Base-by-base conservation (phyloP, 2,329 filamentous ascomycete genomes). In the Fusarium denticulatum region DNA sequence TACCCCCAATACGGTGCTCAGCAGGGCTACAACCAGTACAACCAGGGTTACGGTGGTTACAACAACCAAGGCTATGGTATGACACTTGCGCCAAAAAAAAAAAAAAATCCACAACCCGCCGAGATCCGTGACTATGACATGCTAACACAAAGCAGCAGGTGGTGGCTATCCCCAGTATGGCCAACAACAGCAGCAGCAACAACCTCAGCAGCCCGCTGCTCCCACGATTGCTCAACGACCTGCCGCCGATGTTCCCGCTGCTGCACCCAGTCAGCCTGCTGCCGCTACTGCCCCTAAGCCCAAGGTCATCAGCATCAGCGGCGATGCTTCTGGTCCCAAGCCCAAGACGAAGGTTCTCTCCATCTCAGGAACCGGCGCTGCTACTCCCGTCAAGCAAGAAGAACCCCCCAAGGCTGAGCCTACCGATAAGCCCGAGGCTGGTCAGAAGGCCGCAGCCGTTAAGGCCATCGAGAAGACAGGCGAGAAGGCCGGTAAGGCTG, bases 401-500 rank as follows among this genome's bases (percentile, higher is more conserved):
- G 79, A 82, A 55, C 87, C 90, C 61, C 71, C 82, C 52, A 88
- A 88, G 80, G 80, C 85, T 58, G 86, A 86, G 37, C 83, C 84
- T 80, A 81, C 82, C 13, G 80, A 85, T 56, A 86, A 86, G 49
- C 84, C 91, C 6, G 92, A 93, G 73, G 92, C 92, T 34, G 93
- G 94, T 36, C 88, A 95, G 69, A 98, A 98, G 85, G 91, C 93
- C n/a, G 87, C 92, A 5, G 96, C 95, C 9, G 86, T 90, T 57
- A 98, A 98, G 84, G 95, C 96, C 15, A 94, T 98, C 72, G 94
- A 97, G 80, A 97, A 97, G 88, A 92, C 93, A 0, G 94, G 95
- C 61, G 92, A 95, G 81, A 87, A 83, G 74, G 73, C 89, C 60
- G 81, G 81, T 59, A 83, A 83, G 73, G 67, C 80, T 26, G 76